Conservation (phyloP, 192 early-diverging fungal genomes). For the Kickxella alabastrina region DNA sequence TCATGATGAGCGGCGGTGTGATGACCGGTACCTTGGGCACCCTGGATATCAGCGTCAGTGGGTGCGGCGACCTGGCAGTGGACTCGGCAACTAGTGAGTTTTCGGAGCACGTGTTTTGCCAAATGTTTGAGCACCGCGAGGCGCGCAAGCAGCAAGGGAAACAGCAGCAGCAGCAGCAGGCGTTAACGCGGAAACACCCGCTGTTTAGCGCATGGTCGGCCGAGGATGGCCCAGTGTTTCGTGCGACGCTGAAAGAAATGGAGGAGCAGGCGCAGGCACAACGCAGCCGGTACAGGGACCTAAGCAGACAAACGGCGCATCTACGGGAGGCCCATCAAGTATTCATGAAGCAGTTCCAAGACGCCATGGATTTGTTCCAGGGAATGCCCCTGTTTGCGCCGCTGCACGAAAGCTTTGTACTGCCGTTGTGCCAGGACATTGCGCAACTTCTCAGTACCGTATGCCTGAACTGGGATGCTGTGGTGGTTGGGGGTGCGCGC, state of each 20-base stretch:
- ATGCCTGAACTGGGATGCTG: slow-evolving; percentile 43
- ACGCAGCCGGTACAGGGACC: slow-evolving; percentile 36
- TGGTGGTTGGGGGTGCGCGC: slow-evolving; percentile 22
- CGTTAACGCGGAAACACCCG: slow-evolving; percentile 19
- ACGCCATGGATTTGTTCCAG: slow-evolving; percentile 3
- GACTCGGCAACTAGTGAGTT: no score
- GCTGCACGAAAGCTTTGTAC: slow-evolving; percentile 18
- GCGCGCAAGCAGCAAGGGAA: background rate
- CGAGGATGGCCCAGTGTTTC: slow-evolving; percentile 45
- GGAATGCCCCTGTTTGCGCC: slow-evolving; percentile 27
- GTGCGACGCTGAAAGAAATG: slow-evolving; percentile 24
- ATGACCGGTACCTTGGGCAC: no score
- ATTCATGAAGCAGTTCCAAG: slow-evolving; percentile 37
- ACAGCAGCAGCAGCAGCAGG: background rate
- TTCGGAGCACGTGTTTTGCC: no score
- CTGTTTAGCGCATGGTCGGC: slow-evolving; percentile 42
- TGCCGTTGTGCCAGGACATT: slow-evolving; percentile 31
- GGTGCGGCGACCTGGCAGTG: no score
- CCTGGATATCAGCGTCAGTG: no score
- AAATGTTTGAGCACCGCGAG: no score
- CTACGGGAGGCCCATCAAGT: slow-evolving; percentile 33
- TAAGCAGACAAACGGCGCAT: slow-evolving; percentile 17
- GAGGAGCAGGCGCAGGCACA: slow-evolving; percentile 27
- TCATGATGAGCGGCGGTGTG: no score
- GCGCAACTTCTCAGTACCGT: slow-evolving; percentile 31